Conservation (phyloP, 371 early-diverging fungal species). For the Mortierella sp. region DNA sequence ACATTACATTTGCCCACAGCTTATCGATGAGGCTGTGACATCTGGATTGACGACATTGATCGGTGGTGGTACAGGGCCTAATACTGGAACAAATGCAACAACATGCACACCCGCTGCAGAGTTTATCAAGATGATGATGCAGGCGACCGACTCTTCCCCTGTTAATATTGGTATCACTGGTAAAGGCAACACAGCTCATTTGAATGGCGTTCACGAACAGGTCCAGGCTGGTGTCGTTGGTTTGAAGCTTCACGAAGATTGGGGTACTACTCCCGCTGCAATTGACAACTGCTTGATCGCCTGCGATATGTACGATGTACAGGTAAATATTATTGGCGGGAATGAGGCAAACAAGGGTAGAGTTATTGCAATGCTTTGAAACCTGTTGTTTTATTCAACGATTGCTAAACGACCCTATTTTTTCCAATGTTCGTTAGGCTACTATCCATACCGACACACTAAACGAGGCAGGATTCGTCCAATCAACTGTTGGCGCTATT, state of each 20-base stretch:
- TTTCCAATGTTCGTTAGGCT: slow-evolving; percentile 48
- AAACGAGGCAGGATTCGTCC: slow-evolving; percentile 96
- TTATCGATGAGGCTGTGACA: slow-evolving; percentile 83
- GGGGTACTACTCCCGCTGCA: slow-evolving; percentile 94
- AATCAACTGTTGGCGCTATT: slow-evolving; percentile 88
- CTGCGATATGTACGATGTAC: slow-evolving; percentile 92
- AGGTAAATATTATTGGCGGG: slow-evolving; percentile 53
- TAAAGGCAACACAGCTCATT: slow-evolving; percentile 86
- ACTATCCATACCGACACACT: slow-evolving; percentile 96
- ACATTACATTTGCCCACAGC: slow-evolving; percentile 93
- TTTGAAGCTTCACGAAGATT: slow-evolving; percentile 95
- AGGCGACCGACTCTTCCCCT: slow-evolving; percentile 88
- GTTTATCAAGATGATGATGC: slow-evolving; percentile 89
- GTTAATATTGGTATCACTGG: slow-evolving; percentile 95
- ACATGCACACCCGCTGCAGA: slow-evolving; percentile 91
- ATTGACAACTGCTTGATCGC: slow-evolving; percentile 89
- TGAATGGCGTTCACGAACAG: slow-evolving; percentile 81
- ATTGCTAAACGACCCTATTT: not conserved
- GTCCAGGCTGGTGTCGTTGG: slow-evolving; percentile 91
- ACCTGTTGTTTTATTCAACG: too few relatives aligned
- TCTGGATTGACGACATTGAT: slow-evolving; percentile 92
- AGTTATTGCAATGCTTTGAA: not conserved
- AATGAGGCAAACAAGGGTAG: not conserved
- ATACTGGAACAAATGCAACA: slow-evolving; percentile 94
- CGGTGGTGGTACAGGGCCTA: slow-evolving; percentile 96